Percentiles rank a stretch among this genome's conserved stretches.
phyloP scores from a whole-genome alignment of 805 yeast genomes.

The Candida coleopterorum region DNA sequence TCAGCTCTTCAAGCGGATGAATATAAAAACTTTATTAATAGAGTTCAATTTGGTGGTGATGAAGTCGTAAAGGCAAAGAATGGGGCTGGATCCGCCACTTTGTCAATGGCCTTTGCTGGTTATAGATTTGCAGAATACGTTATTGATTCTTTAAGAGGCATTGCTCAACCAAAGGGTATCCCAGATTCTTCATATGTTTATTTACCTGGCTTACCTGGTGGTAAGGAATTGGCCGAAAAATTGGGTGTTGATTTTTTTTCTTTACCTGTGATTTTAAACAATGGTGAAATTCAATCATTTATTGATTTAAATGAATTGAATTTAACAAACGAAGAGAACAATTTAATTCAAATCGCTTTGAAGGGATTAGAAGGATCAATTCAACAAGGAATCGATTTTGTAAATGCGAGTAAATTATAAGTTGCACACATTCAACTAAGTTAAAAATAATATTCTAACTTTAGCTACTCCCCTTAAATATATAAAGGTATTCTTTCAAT shows the following conservation, averaged over 20 bases:
- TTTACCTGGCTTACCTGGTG: conserved; percentile 51
- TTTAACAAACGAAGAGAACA: conserved; percentile 26
- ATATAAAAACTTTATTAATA: conserved; percentile 26
- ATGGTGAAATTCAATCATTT: conserved; percentile 34
- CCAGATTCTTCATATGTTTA: conserved; percentile 50
- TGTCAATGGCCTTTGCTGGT: conserved; percentile 95
- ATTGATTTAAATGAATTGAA: conserved; percentile 26
- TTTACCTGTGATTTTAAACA: conserved; percentile 40
- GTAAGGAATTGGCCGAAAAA: conserved; percentile 34
- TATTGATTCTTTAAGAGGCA: conserved; percentile 26
- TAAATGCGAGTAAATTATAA: conserved; percentile 33
- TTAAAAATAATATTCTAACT: too few species aligned
- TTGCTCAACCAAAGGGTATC: conserved; percentile 12
- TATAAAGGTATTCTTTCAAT: too few species aligned
- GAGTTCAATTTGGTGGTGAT: conserved; percentile 75
- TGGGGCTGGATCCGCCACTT: conserved; percentile 92
- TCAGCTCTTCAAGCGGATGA: conserved; percentile 12
- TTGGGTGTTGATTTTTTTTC: conserved; percentile 42
- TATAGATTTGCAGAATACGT: conserved; percentile 65
- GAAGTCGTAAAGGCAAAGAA: conserved; percentile 94
- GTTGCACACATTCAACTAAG: neutral
- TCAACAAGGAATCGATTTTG: conserved; percentile 37
- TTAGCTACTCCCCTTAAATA: too few species aligned
- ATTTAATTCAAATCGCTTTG: conserved; percentile 33
- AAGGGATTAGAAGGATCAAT: conserved; percentile 36